These are phyloP conservation scores for Geotrichum histeridarum DNA, from an alignment of 1,139 yeast genomes.

Conservation along the genomic window DNA sequence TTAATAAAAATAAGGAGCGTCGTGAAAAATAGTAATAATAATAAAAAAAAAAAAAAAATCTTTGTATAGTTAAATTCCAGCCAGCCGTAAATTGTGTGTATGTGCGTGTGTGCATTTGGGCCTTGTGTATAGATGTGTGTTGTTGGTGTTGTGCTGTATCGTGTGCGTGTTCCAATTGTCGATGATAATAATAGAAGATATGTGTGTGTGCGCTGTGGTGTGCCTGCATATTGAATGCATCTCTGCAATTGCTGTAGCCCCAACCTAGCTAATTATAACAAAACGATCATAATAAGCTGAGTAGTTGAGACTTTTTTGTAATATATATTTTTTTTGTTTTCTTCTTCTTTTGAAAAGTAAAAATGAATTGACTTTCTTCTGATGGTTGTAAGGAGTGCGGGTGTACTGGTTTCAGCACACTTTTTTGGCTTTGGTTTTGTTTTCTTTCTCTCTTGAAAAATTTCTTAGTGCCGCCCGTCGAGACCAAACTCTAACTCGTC, in stretches of 20 bases:
- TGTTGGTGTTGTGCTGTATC: not conserved
- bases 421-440: not conserved
- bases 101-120: not conserved
- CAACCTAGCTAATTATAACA: not conserved
- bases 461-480: constrained; percentile 39
- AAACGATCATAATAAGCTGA: not conserved
- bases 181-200: no score
- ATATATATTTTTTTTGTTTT: not conserved
- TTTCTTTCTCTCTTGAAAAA: no score
- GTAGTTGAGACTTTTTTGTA: not conserved
- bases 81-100: not conserved
- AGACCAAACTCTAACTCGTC: constrained; percentile 57
- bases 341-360: not conserved
- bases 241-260: no score
- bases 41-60: not conserved
- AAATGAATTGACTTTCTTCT: no score
- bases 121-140: no score
- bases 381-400: no score
- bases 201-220: no score
- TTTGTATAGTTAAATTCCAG: not conserved
- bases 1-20: not conserved
- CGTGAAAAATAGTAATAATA: not conserved
- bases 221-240: no score
- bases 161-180: no score
- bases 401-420: not conserved